Evolutionary conservation across 108 stramenopile species (phyloP).

Genomic region (Parietichytrium sp.): DNA sequence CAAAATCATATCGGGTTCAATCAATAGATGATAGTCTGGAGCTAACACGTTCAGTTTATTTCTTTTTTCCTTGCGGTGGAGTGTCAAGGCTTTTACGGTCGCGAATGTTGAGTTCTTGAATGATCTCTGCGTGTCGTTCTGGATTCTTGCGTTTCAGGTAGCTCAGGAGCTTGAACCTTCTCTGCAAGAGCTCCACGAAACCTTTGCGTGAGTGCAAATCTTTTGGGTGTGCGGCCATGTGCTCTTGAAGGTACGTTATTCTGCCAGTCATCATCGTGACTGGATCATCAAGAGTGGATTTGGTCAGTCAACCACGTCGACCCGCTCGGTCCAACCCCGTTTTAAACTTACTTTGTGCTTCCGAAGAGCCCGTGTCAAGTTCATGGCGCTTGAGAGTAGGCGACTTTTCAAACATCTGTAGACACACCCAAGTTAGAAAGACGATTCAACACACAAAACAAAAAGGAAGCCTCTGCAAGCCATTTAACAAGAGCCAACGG

Average conservation of each 20-base stretch:
- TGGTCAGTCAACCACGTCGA: neutral
- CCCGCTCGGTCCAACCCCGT: neutral
- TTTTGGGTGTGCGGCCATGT: neutral
- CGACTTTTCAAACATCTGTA: neutral
- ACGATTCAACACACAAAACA: too few species aligned
- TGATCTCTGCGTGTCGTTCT: neutral
- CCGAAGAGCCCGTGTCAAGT: neutral
- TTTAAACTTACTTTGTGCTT: neutral
- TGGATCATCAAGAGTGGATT: neutral
- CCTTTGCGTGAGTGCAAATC: neutral
- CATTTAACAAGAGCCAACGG: too few species aligned
- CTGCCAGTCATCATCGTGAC: neutral
- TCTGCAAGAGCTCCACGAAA: neutral
- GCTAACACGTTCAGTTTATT: too few species aligned
- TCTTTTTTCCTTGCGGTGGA: too few species aligned
- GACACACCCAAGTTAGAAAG: too few species aligned
- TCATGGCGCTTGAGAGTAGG: slow-evolving; percentile 20
- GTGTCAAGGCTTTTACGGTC: neutral
- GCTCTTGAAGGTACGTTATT: slow-evolving; percentile 9
- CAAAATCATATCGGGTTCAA: too few species aligned
- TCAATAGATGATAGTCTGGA: too few species aligned
- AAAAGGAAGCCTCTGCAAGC: too few species aligned
- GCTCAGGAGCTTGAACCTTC: neutral
- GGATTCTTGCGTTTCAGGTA: neutral
- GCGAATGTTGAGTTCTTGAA: neutral